Evolutionary conservation across 1,284 basidiomycete genomes (phyloP), one percentile per base, ranked within the genome.

Genomic region (Amylostereum chailletii): DNA sequence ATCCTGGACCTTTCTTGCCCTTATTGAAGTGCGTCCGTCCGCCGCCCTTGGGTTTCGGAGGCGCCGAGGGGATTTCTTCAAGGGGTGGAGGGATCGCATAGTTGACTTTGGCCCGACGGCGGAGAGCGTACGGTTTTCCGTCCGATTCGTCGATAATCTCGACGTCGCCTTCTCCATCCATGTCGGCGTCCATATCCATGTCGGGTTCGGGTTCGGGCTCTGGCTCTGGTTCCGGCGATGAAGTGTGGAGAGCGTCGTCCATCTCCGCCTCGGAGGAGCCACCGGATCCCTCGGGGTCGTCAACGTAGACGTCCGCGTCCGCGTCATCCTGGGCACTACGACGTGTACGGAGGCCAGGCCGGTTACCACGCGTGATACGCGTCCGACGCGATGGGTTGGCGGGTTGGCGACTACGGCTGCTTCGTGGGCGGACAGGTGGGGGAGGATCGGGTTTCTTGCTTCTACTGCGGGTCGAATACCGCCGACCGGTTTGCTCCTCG

Each of bases 31-130:
- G 50, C 56, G 62, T 50, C 60, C 64, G 48, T 59, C 62, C 58
- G 64, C 64, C 34, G 56, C 53, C 49, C 61, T 62, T 61, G 8
- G 48, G 60, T 54, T 68, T 72, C 10, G 63, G 60, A 4, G 72
- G 67, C 1, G 74, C 74, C 0, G 75, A 73, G n/a, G 65, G 69
- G 62, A 82, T 66, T 45, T 86, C 83, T 51, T 88, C 86, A 19
- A 89, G 67, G 0, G 83, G 82, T 0, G 85, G 86, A 0, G 83
- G 85, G 30, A 89, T 85, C 3, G 81, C 80, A 53, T 89, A 90
- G 60, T 88, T 87, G 57, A 88, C 78, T 58, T 75, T 76, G 42
- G 74, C 71, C 44, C 88, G 69, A 55, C 79, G 74, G 31, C 85
- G 70, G 27, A 90, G 68, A 1, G 77, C 60, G 57, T 90, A 90